Conservation (phyloP, 305 asterid species). For the Solanum chacoense region DNA sequence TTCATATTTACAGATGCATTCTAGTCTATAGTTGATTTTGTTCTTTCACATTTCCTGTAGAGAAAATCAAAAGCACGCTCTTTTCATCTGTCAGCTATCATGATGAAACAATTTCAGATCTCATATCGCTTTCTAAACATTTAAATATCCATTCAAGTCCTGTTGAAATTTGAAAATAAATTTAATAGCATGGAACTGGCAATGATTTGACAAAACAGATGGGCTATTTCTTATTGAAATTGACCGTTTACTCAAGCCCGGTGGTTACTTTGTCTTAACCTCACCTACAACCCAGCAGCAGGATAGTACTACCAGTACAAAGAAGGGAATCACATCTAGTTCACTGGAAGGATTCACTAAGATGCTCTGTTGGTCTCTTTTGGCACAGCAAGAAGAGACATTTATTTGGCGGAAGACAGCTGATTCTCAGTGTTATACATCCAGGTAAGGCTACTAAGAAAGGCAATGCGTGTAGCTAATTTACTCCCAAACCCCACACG, state of each 20-base stretch:
- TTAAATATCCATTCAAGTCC: neutral
- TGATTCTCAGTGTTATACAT: conserved; percentile 55
- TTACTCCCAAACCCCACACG: neutral
- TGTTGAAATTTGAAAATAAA: neutral
- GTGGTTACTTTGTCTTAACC: conserved; percentile 88
- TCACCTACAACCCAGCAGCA: conserved; percentile 58
- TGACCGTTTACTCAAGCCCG: conserved; percentile 90
- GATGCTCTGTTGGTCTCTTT: conserved; percentile 72
- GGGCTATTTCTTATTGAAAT: conserved; percentile 78
- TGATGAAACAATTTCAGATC: neutral
- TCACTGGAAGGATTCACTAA: conserved; percentile 53
- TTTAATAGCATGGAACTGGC: conserved; percentile 11
- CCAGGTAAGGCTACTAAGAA: conserved; percentile 44
- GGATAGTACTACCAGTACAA: conserved; percentile 26
- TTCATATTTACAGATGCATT: neutral
- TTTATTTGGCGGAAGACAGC: conserved; percentile 79
- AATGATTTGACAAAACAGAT: conserved; percentile 43
- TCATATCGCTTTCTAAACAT: neutral
- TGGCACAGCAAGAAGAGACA: conserved; percentile 77
- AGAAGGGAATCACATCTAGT: conserved; percentile 38
- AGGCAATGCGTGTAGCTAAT: neutral
- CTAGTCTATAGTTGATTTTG: neutral
- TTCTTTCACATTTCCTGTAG: neutral
- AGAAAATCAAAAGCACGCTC: neutral
- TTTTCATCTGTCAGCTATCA: neutral